Evolutionary conservation across 139 green algal species (phyloP), one percentile per base, ranked within the genome.

Genomic region (Gonium pectorale): DNA sequence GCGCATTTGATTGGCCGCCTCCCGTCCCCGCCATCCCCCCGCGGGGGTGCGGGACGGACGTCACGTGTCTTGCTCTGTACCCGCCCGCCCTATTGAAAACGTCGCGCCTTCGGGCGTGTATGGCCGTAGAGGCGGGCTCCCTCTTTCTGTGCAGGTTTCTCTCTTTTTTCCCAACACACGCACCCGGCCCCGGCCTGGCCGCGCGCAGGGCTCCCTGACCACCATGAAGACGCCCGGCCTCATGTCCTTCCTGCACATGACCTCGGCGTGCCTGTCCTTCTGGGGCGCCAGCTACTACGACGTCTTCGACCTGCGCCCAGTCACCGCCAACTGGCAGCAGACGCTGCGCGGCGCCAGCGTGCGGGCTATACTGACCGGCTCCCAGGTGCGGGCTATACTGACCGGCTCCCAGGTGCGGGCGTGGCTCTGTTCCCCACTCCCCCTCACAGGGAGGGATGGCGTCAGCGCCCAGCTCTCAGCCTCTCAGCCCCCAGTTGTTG

Each of bases 171-270:
- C 13, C 49, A 56, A 56, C 49, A 56, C 49, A 56, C 49, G 13
- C 33, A 6, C 13, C 69, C 3, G 26, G 2, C 51, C 49, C 38
- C 52, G 27, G 31, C 17, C 35, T 2, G 37, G 26, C 35, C 73
- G 7, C 27, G 6, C 31, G 31, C 80, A 86, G 80, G 67, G 67
- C 40, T 79, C 80, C 1, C 68, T 86, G 6, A 22, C 67, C 4
- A 66, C 67, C 5, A 79, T 86, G 67, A 79, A 79, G 38, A 86
- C 80, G 2, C 80, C 80, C 27, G 80, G 80, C 49, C 60, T 86
- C 37, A 79, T 86, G 60, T 38, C 67, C 4, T 86, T 86, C 80
- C 67, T 86, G 68, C 80, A 86, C 67, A 75, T 86, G 62, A 35
- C 9, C 13, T 60, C 29, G 5, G 66, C 40, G 3, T 35, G 26